phyloP scores from a whole-genome alignment of 2,329 filamentous ascomycete genomes.

The Penicillium sp. region DNA sequence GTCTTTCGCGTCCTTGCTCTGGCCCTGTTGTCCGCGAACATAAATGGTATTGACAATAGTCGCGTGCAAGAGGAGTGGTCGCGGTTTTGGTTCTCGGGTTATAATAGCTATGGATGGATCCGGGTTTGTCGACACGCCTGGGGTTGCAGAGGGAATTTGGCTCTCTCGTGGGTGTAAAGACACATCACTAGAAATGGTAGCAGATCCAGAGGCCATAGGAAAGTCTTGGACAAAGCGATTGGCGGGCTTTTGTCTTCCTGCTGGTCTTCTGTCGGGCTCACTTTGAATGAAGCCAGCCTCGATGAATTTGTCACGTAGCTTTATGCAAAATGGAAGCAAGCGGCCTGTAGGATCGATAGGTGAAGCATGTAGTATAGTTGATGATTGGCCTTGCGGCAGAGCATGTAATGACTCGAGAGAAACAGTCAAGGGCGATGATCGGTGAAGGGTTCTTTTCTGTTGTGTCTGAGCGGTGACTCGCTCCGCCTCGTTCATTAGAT shows the following conservation, averaged over 20 bases:
- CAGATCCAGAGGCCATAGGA: neutral
- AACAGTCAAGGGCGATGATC: slow-evolving; percentile 39
- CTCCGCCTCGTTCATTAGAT: slow-evolving; percentile 39
- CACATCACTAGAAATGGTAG: neutral
- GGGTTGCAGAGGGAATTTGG: neutral
- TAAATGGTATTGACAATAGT: slow-evolving; percentile 87
- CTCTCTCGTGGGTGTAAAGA: slow-evolving; percentile 6
- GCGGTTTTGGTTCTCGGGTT: slow-evolving; percentile 22
- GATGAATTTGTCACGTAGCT: slow-evolving; percentile 44
- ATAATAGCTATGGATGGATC: slow-evolving; percentile 14
- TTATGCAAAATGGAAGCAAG: slow-evolving; percentile 44
- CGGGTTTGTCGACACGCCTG: neutral
- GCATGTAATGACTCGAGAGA: slow-evolving; percentile 45
- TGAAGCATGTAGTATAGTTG: slow-evolving; percentile 44
- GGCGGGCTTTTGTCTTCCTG: neutral
- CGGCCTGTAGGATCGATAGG: slow-evolving; percentile 42
- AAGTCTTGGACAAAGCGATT: neutral
- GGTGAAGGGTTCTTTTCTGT: neutral
- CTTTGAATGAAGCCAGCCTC: slow-evolving; percentile 45
- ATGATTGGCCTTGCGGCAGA: slow-evolving; percentile 35
- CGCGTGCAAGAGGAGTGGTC: slow-evolving; percentile 74
- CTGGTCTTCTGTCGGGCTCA: slow-evolving; percentile 23
- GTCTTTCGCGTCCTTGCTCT: slow-evolving; percentile 9
- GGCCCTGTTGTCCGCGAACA: slow-evolving; percentile 35
- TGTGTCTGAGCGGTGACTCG: slow-evolving; percentile 21